Evolutionary conservation across 192 early-diverging fungal genomes (phyloP).

Genomic region (Cetraspora pellucida): DNA sequence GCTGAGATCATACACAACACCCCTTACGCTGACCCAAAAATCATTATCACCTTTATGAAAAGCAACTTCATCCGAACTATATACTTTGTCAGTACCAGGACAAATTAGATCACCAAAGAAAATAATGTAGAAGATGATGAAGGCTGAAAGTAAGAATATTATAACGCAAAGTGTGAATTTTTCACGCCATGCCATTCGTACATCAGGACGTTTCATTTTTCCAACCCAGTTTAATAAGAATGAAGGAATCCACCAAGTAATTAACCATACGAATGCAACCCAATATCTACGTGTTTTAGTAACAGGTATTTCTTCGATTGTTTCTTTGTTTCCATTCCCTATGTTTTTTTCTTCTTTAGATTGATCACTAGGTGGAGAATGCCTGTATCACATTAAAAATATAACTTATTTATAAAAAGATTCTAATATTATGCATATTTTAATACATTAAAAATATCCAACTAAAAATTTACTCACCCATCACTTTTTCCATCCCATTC

Average conservation of each 20-base stretch:
- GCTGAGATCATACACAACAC: conserved; percentile 70
- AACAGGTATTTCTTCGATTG: conserved; percentile 54
- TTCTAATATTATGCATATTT: too few relatives aligned
- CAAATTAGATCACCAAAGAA: conserved; percentile 84
- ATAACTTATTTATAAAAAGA: background rate
- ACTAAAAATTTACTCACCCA: conserved; percentile 38
- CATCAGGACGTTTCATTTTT: conserved; percentile 83
- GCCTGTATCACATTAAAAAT: background rate
- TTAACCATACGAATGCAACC: conserved; percentile 77
- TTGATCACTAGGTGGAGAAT: background rate
- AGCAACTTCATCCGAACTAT: conserved; percentile 58
- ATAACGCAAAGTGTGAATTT: conserved; percentile 84
- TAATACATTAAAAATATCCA: background rate
- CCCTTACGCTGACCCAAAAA: conserved; percentile 67
- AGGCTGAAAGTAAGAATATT: conserved; percentile 75
- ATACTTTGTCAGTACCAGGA: conserved; percentile 68
- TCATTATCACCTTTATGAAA: conserved; percentile 61
- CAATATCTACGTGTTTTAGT: conserved; percentile 57
- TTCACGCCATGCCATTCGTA: conserved; percentile 96
- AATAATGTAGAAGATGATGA: conserved; percentile 87
- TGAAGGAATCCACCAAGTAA: conserved; percentile 84
- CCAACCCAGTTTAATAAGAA: conserved; percentile 59
- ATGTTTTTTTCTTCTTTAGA: conserved; percentile 28
- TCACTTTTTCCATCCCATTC: conserved; percentile 48
- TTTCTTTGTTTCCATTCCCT: conserved; percentile 29